Conservation (phyloP, 2,329 filamentous ascomycete genomes). For the Blastomyces percursus region DNA sequence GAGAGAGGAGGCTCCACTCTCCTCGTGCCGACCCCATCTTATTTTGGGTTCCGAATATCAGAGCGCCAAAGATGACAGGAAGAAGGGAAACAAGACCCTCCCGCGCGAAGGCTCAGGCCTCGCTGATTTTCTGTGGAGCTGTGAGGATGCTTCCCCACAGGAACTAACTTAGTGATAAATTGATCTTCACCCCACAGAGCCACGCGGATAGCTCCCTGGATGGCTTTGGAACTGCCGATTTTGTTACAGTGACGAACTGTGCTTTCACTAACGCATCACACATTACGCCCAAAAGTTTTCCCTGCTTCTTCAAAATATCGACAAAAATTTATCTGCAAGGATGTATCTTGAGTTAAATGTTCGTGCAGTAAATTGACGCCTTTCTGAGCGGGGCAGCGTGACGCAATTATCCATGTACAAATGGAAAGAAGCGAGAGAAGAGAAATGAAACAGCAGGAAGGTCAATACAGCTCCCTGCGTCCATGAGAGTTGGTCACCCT, state of each 20-base stretch:
- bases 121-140: background rate
- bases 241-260: too few species aligned
- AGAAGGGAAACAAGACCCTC: background rate
- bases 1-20: background rate
- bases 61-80: background rate
- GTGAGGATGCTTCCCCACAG: background rate
- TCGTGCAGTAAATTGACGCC: background rate
- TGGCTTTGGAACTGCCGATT: background rate
- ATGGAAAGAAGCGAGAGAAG: too few species aligned
- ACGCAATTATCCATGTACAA: background rate
- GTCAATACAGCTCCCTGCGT: too few species aligned
- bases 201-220: background rate
- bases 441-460: too few species aligned
- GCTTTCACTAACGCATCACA: too few species aligned
- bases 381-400: accelerated
- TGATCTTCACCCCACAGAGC: background rate
- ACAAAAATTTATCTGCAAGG: background rate
- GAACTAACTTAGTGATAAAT: background rate
- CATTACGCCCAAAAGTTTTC: too few species aligned
- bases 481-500: too few species aligned
- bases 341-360: background rate
- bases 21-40: background rate
- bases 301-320: background rate
- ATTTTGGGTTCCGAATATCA: background rate
- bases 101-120: background rate